Conservation (phyloP, 2,329 filamentous ascomycete species). For the Fusarium foetens region DNA sequence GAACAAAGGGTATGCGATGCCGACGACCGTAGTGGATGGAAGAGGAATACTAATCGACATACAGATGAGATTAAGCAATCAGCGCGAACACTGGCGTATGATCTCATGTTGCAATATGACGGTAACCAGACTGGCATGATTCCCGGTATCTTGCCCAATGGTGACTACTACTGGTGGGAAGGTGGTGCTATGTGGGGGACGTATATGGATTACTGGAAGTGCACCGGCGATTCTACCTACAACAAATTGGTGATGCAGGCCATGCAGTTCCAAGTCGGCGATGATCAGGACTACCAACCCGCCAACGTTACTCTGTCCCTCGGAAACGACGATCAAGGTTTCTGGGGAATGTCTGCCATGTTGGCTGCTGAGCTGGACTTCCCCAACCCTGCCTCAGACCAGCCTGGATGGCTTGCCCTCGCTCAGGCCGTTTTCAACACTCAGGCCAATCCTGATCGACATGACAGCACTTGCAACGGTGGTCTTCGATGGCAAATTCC, state of each 20-base stretch:
- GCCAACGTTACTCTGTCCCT: constrained; percentile 61
- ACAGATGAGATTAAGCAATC: constrained; percentile 59
- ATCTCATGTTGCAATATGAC: constrained; percentile 62
- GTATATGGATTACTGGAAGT: constrained; percentile 72
- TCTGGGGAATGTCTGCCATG: constrained; percentile 74
- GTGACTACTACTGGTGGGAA: constrained; percentile 74
- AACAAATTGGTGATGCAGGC: constrained; percentile 63
- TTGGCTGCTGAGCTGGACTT: constrained; percentile 67
- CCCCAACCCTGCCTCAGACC: constrained; percentile 60
- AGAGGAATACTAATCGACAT: accelerated
- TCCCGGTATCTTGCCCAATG: constrained; percentile 63
- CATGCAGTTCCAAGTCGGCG: constrained; percentile 64
- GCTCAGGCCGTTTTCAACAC: constrained; percentile 73
- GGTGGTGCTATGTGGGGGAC: constrained; percentile 70
- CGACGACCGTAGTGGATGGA: accelerated
- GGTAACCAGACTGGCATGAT: constrained; percentile 62
- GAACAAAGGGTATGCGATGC: constrained; percentile 43
- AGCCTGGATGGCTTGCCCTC: constrained; percentile 66
- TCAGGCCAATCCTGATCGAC: constrained; percentile 65
- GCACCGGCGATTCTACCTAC: constrained; percentile 68
- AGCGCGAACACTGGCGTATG: constrained; percentile 60
- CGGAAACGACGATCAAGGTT: constrained; percentile 74
- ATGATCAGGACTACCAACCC: constrained; percentile 66
- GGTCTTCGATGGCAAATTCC: constrained; percentile 84
- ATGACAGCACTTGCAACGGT: constrained; percentile 63